Evolutionary conservation across 306 rosid genomes (phyloP), one percentile per base, ranked within the genome.

Genomic region (Inga oerstediana): DNA sequence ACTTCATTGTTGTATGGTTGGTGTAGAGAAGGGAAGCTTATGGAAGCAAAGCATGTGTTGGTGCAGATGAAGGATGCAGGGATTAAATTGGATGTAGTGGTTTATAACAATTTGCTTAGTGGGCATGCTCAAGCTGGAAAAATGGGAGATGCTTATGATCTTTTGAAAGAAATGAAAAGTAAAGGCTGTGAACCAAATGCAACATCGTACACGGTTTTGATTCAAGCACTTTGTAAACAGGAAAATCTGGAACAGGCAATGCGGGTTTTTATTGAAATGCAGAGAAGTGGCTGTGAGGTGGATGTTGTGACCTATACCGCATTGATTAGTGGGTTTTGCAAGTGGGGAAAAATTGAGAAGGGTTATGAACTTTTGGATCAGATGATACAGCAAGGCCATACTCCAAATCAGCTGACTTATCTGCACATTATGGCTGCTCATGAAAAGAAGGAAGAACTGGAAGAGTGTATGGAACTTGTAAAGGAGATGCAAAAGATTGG

Each of bases 1-100:
- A 91, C 97, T 41, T 93, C 97, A 0, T 84, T 94, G 93, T 85
- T 94, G 89, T 90, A 94, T 46, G 98, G 97, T 86, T 94, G 98
- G 97, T 94, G 98, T 80, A 87, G 84, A 74, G 94, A 90, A 88
- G 97, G 98, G 81, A 89, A 88, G 85, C 90, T 91, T 41, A 83
- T 91, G 89, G 98, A 93, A 85, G 97, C 97, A 8, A 91, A 91
- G 43, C 77, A 85, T 61, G 92, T 94, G 74, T 71, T 93, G 83
- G 91, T 91, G 37, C 94, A 93, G 83, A 94, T 93, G 91, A 94
- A 82, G 85, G 94, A 90, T 69, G 91, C 87, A 0, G 97, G 93
- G 58, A 88, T 94, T 75, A 90, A 91, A 74, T 91, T 91, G 0
- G 97, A 94, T 79, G 82, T 93, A 77, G 98, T 93, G 84, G 98